Conservation (phyloP, 495 filamentous ascomycete species). For the Parathielavia appendiculata region DNA sequence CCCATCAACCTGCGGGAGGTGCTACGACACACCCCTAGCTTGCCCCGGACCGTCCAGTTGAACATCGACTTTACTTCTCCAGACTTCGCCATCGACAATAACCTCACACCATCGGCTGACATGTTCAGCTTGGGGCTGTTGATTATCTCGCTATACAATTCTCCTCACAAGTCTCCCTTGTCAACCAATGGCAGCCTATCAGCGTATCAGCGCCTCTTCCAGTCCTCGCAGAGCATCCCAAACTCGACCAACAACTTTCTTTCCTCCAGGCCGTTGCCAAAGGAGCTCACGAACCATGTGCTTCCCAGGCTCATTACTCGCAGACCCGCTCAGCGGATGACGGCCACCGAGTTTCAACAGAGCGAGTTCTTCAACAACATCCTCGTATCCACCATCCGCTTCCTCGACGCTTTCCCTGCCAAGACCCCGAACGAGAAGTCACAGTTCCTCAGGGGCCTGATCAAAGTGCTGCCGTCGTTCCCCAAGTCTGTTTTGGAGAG, state of each 20-base stretch:
- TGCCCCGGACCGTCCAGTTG: conserved; percentile 79
- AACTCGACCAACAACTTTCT: conserved; percentile 77
- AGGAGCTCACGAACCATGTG: conserved; percentile 65
- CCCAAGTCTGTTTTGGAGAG: conserved; percentile 89
- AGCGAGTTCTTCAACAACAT: conserved; percentile 95
- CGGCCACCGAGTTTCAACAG: conserved; percentile 87
- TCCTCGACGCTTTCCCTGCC: conserved; percentile 80
- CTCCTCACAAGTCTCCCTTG: conserved; percentile 79
- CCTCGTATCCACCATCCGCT: conserved; percentile 89
- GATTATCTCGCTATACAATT: conserved; percentile 87
- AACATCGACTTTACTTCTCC: conserved; percentile 91
- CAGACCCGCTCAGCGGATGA: conserved; percentile 77
- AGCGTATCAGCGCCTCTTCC: conserved; percentile 76
- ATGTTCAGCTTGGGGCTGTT: conserved; percentile 90
- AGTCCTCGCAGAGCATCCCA: conserved; percentile 69
- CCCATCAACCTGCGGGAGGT: conserved; percentile 77
- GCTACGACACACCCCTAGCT: conserved; percentile 76
- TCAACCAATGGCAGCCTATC: conserved; percentile 71
- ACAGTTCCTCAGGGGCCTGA: conserved; percentile 83
- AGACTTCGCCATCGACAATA: conserved; percentile 85
- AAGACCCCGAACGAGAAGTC: conserved; percentile 89
- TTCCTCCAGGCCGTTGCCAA: conserved; percentile 70
- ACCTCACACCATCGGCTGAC: conserved; percentile 72
- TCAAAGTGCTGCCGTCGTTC: conserved; percentile 81
- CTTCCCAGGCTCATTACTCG: conserved; percentile 80